Base-by-base conservation (phyloP, 768 basidiomycete genomes). In the Ramaria rubella region DNA sequence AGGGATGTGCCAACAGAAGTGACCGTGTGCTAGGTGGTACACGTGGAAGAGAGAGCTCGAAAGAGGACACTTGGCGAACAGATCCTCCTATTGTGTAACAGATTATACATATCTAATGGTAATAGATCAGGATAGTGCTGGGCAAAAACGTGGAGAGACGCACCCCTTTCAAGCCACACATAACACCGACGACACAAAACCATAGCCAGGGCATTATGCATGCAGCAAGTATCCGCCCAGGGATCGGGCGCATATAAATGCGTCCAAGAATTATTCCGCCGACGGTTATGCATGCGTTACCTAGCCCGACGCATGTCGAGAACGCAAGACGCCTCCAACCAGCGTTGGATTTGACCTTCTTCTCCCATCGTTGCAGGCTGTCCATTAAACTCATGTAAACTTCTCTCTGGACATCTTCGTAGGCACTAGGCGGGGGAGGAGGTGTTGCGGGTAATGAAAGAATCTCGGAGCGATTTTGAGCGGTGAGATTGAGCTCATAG, bases 31-130 rank as follows among this genome's bases (percentile, higher is more conserved):
- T 27, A 17, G 21, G 29, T 17, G 26, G 24, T 29, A 30, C n/a
- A 15, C 46, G 46, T 12, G 46, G 46, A 5, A 26, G 46, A 11
- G 46, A 26, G 24, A 48, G 46, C 24, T 48, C 46, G n/a, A 48
- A 48, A 15, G 46, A 48, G 17, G 46, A 48, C 24, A 48, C 46
- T 48, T 48, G 46, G 17, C 46, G 23, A 29, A 48, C 46, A 48
- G 7, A 24, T 5, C 46, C 46, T 26, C 46, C 46, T 5, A 48
- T 17, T 17, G 9, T 48, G 29, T 3, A 48, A 27, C 46, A 48
- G 23, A 48, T 19, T 11, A 48, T 2, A 24, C 46, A 48, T 11
- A 48, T 12, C 46, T 48, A 26, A n/a, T 3, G 5, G 6, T n/a
- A 17, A 24, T 3, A 23, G 23, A 24, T 8, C 6, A 42, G 23